These are phyloP conservation scores for Gracilaria caudata DNA, from an alignment of 23 red algal species.

Conservation along the genomic window DNA sequence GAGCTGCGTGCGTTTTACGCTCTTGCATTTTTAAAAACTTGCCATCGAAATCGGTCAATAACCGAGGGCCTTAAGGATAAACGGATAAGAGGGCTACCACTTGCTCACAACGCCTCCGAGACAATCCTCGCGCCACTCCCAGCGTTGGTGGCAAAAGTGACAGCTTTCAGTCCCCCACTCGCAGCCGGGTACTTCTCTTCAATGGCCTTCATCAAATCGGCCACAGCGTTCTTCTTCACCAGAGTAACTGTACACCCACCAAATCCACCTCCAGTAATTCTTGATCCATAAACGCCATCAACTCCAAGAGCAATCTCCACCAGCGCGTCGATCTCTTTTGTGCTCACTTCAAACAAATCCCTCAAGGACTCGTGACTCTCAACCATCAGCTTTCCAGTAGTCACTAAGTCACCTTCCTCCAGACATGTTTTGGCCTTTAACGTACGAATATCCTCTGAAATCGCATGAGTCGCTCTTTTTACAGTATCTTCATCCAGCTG, in stretches of 20 bases:
- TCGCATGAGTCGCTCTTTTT: constrained; percentile 86
- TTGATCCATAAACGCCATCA: constrained; percentile 88
- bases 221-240: constrained; percentile 67
- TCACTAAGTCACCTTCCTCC: constrained; percentile 61
- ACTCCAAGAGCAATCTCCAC: constrained; percentile 91
- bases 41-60: too few species aligned
- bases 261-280: constrained; percentile 98
- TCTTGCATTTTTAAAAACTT: too few species aligned
- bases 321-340: constrained; percentile 87
- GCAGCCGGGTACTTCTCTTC: constrained; percentile 62
- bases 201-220: constrained; percentile 66
- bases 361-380: constrained; percentile 85
- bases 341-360: constrained; percentile 92
- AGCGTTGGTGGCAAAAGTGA: constrained; percentile 69
- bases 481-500: constrained; percentile 69
- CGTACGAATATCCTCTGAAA: constrained; percentile 85
- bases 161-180: constrained; percentile 48
- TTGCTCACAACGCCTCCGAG: neutral
- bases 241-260: constrained; percentile 97
- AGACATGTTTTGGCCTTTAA: constrained; percentile 73
- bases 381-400: constrained; percentile 81
- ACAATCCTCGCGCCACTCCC: constrained; percentile 76
- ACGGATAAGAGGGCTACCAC: too few species aligned
- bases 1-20: too few species aligned
- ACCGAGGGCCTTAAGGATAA: too few species aligned